These are phyloP conservation scores for Cenchrus fungigraminus DNA, from an alignment of 176 grass and related monocot genomes.

Conservation along the genomic window DNA sequence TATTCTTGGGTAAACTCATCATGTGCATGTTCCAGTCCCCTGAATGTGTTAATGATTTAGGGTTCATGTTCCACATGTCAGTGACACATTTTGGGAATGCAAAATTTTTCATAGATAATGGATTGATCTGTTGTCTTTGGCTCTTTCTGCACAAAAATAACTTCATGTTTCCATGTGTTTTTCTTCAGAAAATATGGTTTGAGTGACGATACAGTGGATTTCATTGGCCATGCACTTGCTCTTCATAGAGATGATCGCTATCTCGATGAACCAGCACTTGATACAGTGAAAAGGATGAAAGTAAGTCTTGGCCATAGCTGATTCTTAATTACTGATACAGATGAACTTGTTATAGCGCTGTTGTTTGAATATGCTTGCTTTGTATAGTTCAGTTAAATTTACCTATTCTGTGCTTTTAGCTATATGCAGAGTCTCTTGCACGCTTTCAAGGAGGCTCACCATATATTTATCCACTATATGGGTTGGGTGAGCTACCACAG, in stretches of 20 bases:
- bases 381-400: slow-evolving; percentile 21
- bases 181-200: slow-evolving; percentile 77
- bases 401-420: slow-evolving; percentile 45
- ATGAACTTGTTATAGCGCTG: slow-evolving; percentile 26
- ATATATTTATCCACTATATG: slow-evolving; percentile 93
- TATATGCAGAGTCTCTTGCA: slow-evolving; percentile 83
- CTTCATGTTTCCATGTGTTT: slow-evolving; percentile 20
- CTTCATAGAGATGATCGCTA: slow-evolving; percentile 88
- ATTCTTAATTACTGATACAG: not conserved
- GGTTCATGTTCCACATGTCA: not conserved
- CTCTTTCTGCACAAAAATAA: slow-evolving; percentile 30
- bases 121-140: not conserved
- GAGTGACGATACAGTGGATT: slow-evolving; percentile 80
- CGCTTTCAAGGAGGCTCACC: slow-evolving; percentile 95
- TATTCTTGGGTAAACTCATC: not conserved
- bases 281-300: slow-evolving; percentile 97
- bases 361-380: slow-evolving; percentile 27
- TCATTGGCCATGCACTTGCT: slow-evolving; percentile 84
- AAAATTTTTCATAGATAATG: slow-evolving; percentile 1
- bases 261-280: slow-evolving; percentile 82
- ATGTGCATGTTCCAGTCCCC: not conserved
- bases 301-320: slow-evolving; percentile 52
- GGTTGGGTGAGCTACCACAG: slow-evolving; percentile 89
- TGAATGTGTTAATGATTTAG: not conserved
- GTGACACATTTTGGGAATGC: slow-evolving; percentile 17